Evolutionary conservation across 2,329 filamentous ascomycete genomes (phyloP), one percentile per base, ranked within the genome.

Genomic region (Nemania sp.): DNA sequence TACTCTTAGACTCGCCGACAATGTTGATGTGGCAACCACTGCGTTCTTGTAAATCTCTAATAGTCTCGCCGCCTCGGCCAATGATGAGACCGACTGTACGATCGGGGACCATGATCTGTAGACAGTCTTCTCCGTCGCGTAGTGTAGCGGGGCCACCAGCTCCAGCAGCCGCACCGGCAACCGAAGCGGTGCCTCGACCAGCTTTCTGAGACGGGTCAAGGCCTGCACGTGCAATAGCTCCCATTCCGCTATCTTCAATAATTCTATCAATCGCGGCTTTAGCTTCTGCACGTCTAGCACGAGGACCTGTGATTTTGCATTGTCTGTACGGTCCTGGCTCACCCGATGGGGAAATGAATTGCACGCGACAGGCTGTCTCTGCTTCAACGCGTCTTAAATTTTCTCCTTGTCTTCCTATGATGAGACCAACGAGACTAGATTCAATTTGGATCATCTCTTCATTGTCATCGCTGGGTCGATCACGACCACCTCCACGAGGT

Each of bases 11-110:
- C 74, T 96, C 91, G 65, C 89, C 89, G 34, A 96, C 90, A 66
- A 96, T 96, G 72, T 96, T 96, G 70, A 96, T 91, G 71, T 96
- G 92, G 70, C 91, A 96, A n/a, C 89, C 90, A 65, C 89, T 94
- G 58, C 90, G 82, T 71, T 96, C 91, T 73, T 96, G 92, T 20
- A 96, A 79, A 69, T 96, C 91, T 67, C 91, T 86, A 66, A 96
- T 96, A 1, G 91, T 96, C 74, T 96, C 91, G 54, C 91, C 91
- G 34, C 90, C 90, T 62, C 91, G 88, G n/a, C 91, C 91, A 68
- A 96, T 96, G 64, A 96, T 96, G 40, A 96, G 78, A 46, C 91
- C 91, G 56, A 96, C 91, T 7, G 91, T 96, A 66, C 91, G 87
- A 73, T 96, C 91, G 41, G 91, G 91, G 15, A 96, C 91, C 89